Conservation (phyloP, 2,329 filamentous ascomycete genomes). For the Colletotrichum sp. region DNA sequence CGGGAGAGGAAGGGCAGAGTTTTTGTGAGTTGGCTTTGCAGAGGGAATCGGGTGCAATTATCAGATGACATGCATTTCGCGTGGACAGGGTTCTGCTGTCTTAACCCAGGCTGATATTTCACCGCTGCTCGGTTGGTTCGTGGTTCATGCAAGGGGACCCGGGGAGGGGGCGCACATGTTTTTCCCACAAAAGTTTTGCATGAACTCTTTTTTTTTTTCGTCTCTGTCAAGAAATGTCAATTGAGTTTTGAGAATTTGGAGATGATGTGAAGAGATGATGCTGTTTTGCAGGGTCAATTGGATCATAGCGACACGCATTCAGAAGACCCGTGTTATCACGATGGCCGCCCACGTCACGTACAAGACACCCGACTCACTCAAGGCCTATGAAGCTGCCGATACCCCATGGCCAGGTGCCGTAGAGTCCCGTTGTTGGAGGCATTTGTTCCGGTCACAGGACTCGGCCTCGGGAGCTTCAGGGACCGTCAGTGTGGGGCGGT, state of each 20-base stretch:
- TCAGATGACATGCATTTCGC: constrained; percentile 11
- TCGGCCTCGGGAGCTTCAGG: constrained; percentile 19
- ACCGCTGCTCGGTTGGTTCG: constrained; percentile 10
- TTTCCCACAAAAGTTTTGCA: not conserved
- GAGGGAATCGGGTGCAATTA: not conserved
- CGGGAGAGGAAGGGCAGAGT: not conserved
- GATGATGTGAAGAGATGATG: not conserved
- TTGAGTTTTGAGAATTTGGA: not conserved
- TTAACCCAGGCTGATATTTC: constrained; percentile 5
- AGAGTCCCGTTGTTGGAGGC: not conserved
- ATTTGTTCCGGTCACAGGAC: not conserved
- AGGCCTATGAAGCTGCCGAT: not conserved
- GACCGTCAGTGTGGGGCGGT: not conserved
- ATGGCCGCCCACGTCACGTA: not conserved
- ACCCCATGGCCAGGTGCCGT: not conserved
- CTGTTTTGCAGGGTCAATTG: not conserved
- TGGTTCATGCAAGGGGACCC: constrained; percentile 17
- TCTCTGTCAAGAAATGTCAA: not conserved
- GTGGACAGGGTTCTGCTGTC: constrained; percentile 6
- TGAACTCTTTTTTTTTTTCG: not conserved
- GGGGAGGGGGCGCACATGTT: not conserved
- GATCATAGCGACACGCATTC: not conserved
- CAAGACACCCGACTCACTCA: not conserved
- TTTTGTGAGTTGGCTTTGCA: not conserved
- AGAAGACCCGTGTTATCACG: not conserved